A percentile compares a stretch with the other conserved stretches of the same genome.
These are phyloP conservation scores for Aspergillus bertholletiae DNA, from an alignment of 495 filamentous ascomycete genomes.

Conservation along the genomic window DNA sequence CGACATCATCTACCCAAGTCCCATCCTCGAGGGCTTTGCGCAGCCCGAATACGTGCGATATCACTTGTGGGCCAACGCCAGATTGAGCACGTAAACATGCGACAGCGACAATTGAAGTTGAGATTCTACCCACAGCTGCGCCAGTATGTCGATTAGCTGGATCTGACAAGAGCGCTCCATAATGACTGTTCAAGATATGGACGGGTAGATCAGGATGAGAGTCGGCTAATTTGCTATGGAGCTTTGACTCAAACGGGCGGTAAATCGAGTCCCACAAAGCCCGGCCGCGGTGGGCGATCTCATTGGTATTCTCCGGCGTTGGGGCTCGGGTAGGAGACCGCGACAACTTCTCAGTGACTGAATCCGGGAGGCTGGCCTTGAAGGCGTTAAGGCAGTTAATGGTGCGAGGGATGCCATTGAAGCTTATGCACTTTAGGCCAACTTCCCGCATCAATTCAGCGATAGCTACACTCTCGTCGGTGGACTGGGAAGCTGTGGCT, in stretches of 20 bases:
- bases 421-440: conserved; percentile 77
- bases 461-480: conserved; percentile 43
- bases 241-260: conserved; percentile 63
- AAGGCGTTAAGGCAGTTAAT: conserved; percentile 76
- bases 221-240: conserved; percentile 60
- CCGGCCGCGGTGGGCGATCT: conserved; percentile 52
- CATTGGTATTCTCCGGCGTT: conserved; percentile 45
- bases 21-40: conserved; percentile 70
- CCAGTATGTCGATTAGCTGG: conserved; percentile 53
- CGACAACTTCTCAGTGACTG: conserved; percentile 40
- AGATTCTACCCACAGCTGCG: conserved; percentile 54
- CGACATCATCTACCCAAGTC: conserved; percentile 47
- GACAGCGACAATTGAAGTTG: conserved; percentile 67
- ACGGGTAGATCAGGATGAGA: conserved; percentile 76
- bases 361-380: conserved; percentile 47
- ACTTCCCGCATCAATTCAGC: conserved; percentile 77
- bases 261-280: conserved; percentile 71
- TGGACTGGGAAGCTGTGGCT: conserved; percentile 35
- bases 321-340: conserved; percentile 47
- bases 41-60: conserved; percentile 71
- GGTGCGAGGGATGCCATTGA: conserved; percentile 79
- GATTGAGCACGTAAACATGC: conserved; percentile 69
- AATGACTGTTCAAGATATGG: conserved; percentile 67
- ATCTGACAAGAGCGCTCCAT: conserved; percentile 66
- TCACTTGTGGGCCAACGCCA: conserved; percentile 74